phyloP scores from a whole-genome alignment of 2,329 filamentous ascomycete genomes.

The Coniella vitis region DNA sequence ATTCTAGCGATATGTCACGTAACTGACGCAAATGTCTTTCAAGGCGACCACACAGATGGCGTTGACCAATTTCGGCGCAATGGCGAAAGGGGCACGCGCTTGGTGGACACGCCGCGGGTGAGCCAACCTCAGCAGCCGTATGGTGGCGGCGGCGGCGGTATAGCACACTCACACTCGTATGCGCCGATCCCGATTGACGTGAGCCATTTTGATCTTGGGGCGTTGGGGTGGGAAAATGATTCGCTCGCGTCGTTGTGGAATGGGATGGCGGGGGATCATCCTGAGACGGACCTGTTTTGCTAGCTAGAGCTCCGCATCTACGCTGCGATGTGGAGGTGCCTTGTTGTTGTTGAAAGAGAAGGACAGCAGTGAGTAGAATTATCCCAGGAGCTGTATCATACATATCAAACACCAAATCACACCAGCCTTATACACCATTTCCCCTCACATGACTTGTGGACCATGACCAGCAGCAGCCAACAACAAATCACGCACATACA shows the following conservation, averaged over 20 bases:
- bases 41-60: conserved; percentile 1
- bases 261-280: background rate
- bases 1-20: too few species aligned
- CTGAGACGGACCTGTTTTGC: conserved; percentile 11
- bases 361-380: too few species aligned
- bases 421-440: too few species aligned
- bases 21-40: background rate
- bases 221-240: conserved; percentile 11
- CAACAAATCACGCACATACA: background rate
- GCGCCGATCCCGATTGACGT: conserved; percentile 10
- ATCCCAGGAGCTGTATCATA: too few species aligned
- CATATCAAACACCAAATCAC: too few species aligned
- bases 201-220: conserved; percentile 8
- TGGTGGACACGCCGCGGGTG: background rate
- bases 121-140: background rate
- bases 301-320: too few species aligned
- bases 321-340: too few species aligned
- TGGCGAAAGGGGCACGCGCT: background rate
- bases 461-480: too few species aligned
- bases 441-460: too few species aligned
- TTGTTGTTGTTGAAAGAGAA: too few species aligned
- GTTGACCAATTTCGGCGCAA: background rate
- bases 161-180: conserved; percentile 2
- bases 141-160: background rate
- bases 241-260: conserved; percentile 5